phyloP scores from a whole-genome alignment of 225 moss, liverwort and hornwort species.

The Pseudisothecium myosuroides region DNA sequence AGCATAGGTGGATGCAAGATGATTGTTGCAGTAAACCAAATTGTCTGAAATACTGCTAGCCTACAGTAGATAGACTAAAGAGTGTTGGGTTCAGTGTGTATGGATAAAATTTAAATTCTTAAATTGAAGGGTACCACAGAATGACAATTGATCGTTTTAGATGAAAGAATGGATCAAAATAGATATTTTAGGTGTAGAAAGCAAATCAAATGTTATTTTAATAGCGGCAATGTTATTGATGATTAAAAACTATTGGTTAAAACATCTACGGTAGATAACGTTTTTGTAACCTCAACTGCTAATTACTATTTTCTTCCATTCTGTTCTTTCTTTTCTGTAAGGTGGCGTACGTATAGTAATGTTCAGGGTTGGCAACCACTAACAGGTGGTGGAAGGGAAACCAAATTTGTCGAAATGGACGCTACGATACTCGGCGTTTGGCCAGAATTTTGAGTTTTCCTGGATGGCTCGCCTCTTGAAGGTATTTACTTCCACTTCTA shows the following conservation, averaged over 20 bases:
- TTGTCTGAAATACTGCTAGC: background rate
- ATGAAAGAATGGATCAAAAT: background rate
- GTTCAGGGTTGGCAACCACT: conserved; percentile 2
- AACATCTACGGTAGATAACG: background rate
- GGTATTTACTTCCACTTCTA: conserved; percentile 22
- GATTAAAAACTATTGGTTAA: background rate
- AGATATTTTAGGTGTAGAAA: background rate
- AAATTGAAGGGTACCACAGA: background rate
- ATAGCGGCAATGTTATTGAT: background rate
- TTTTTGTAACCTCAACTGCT: background rate
- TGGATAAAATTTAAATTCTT: background rate
- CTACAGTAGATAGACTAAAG: background rate
- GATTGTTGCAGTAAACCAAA: background rate
- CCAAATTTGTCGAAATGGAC: conserved; percentile 95
- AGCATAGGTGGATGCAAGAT: background rate
- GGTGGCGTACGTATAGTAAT: background rate
- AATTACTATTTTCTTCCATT: background rate
- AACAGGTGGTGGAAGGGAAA: conserved; percentile 59
- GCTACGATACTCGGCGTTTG: conserved; percentile 71
- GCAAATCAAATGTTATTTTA: background rate
- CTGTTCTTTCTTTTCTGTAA: background rate
- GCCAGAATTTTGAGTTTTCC: conserved; percentile 86
- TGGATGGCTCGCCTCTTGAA: conserved; percentile 89
- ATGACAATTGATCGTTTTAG: background rate
- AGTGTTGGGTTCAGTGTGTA: background rate